Evolutionary conservation across 345 rosid species (phyloP).

Genomic region (Lenwebbia sp.): DNA sequence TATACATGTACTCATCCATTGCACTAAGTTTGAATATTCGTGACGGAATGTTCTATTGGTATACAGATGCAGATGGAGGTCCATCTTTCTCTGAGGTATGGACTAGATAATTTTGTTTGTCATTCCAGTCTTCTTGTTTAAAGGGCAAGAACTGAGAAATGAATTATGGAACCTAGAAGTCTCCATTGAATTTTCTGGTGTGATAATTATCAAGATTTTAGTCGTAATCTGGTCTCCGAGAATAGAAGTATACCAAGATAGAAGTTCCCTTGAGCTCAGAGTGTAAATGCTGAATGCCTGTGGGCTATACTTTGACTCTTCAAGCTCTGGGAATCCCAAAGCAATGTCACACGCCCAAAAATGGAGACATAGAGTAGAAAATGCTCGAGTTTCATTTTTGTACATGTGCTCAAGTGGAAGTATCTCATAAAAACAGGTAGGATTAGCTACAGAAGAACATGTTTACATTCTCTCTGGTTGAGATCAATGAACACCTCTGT

Average conservation of each 20-base stretch:
- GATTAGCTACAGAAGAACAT: background rate
- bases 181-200: background rate
- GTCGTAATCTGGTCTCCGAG: background rate
- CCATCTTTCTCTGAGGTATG: conserved; percentile 53
- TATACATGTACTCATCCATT: conserved; percentile 54
- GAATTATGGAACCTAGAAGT: background rate
- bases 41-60: conserved; percentile 87
- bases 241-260: background rate
- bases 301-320: background rate
- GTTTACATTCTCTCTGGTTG: background rate
- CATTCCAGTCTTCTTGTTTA: background rate
- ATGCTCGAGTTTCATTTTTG: background rate
- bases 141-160: background rate
- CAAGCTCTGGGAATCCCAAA: background rate
- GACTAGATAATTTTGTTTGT: background rate
- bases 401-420: background rate
- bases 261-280: background rate
- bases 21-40: conserved; percentile 55
- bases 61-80: conserved; percentile 71
- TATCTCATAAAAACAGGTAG: background rate
- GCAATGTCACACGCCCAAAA: background rate
- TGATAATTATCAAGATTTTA: background rate
- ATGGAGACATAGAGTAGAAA: background rate
- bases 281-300: background rate
- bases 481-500: background rate